Evolutionary conservation across 2,329 filamentous ascomycete genomes (phyloP).

Genomic region (Arthrobotrys sphaeroides): DNA sequence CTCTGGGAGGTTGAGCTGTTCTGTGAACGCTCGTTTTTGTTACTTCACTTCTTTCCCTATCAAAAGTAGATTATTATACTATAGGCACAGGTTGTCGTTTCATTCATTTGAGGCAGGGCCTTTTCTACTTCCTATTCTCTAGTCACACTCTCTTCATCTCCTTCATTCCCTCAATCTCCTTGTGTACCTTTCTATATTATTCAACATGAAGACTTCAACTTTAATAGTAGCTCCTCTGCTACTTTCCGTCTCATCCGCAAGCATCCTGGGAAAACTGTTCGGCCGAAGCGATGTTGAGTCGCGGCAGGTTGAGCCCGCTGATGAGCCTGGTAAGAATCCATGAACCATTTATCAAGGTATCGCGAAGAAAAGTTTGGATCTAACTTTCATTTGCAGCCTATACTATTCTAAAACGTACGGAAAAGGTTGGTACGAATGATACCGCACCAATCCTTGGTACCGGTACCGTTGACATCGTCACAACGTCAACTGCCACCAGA

Average conservation of each 20-base stretch:
- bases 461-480: neutral
- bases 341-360: neutral
- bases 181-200: neutral
- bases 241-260: conserved; percentile 35
- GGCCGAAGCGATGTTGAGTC: conserved; percentile 34
- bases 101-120: conserved; percentile 53
- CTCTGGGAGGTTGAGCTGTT: conserved; percentile 53
- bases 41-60: conserved; percentile 6
- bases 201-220: conserved; percentile 42
- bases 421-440: conserved; percentile 3
- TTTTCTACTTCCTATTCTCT: neutral
- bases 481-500: neutral
- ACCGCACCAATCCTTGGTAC: conserved; percentile 21
- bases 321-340: conserved; percentile 33
- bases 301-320: conserved; percentile 24
- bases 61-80: neutral
- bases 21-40: conserved; percentile 50
- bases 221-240: conserved; percentile 44
- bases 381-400: conserved; percentile 4
- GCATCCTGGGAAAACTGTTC: conserved; percentile 31
- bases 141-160: neutral
- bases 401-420: conserved; percentile 16
- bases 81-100: conserved; percentile 49
- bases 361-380: neutral
- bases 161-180: neutral